These are phyloP conservation scores for Sindora glabra DNA, from an alignment of 306 rosid species.

Conservation along the genomic window DNA sequence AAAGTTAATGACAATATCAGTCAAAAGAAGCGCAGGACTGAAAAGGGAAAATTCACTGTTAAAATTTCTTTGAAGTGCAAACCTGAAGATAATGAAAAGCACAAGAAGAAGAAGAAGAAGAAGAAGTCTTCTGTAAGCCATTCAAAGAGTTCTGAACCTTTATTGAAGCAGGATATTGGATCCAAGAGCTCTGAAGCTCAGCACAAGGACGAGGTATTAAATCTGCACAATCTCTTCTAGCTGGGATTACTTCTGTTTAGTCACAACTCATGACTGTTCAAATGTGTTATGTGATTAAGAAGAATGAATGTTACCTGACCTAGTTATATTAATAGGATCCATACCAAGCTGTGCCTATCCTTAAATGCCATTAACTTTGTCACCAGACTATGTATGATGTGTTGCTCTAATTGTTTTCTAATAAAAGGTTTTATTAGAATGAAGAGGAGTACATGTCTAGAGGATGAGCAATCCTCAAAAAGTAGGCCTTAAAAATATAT, in stretches of 20 bases:
- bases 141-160: conserved; percentile 42
- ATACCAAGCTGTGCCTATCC: no score
- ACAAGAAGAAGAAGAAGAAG: conserved; percentile 66
- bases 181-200: conserved; percentile 42
- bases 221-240: background rate
- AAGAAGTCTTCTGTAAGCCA: conserved; percentile 47
- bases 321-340: background rate
- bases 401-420: no score
- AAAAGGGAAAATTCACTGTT: conserved; percentile 46
- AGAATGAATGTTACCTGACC: background rate
- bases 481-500: no score
- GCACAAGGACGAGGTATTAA: conserved; percentile 64
- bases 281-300: background rate
- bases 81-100: conserved; percentile 44
- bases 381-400: no score
- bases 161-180: conserved; percentile 40
- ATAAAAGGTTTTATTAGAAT: no score
- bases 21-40: conserved; percentile 63
- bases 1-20: conserved; percentile 30
- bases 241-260: background rate
- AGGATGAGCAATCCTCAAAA: no score
- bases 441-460: no score
- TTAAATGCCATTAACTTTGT: no score
- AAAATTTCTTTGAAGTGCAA: conserved; percentile 34
- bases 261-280: background rate